Evolutionary conservation across 1,284 basidiomycete genomes (phyloP).

Genomic region (Mycosarcoma mackinlayi): DNA sequence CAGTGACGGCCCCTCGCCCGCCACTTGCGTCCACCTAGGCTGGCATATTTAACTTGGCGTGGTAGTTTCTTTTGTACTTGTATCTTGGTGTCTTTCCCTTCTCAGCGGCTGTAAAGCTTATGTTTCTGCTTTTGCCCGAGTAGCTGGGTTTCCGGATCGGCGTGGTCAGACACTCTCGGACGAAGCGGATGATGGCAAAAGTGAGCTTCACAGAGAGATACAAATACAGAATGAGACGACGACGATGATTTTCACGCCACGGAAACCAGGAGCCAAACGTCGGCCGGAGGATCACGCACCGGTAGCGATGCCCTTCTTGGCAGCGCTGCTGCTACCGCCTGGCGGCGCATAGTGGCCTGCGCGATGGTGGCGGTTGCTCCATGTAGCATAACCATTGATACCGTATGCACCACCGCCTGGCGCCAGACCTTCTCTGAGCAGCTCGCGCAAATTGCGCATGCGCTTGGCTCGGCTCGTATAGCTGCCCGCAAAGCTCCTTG

Average conservation of each 20-base stretch:
- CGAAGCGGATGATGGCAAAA: not conserved
- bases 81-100: conserved; percentile 6
- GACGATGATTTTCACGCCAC: too few species aligned
- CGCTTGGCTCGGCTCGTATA: conserved; percentile 57
- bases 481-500: conserved; percentile 51
- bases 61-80: conserved; percentile 13
- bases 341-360: not conserved
- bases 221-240: conserved; percentile 13
- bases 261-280: too few species aligned
- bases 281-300: conserved; percentile 5
- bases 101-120: conserved; percentile 9
- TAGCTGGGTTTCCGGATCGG: too few species aligned
- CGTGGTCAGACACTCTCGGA: not conserved
- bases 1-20: too few species aligned
- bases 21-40: too few species aligned
- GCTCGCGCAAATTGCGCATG: conserved; percentile 55
- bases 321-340: not conserved
- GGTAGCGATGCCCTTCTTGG: conserved; percentile 28
- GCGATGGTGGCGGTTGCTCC: conserved; percentile 19
- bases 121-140: conserved; percentile 3
- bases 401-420: conserved; percentile 46
- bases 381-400: conserved; percentile 47
- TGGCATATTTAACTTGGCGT: too few species aligned
- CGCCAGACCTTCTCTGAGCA: conserved; percentile 54
- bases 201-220: conserved; percentile 4